Conservation (phyloP, 2,329 filamentous ascomycete species). For the Westerdykella ornata region DNA sequence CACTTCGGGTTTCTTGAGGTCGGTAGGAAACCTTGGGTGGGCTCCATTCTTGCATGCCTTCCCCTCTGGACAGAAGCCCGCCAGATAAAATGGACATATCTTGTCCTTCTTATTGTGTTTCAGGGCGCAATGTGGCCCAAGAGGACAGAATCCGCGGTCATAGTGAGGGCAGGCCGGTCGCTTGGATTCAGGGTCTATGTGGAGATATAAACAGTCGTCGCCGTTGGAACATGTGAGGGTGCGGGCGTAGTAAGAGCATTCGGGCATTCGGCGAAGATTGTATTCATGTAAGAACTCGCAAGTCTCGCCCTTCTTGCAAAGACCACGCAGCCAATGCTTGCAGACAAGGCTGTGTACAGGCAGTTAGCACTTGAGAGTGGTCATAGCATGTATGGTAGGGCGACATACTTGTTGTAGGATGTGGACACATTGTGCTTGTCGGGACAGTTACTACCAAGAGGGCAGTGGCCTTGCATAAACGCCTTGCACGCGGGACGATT, state of each 20-base stretch:
- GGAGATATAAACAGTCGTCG: conserved; percentile 90
- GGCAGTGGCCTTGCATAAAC: conserved; percentile 79
- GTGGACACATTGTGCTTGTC: conserved; percentile 65
- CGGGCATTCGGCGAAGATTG: conserved; percentile 95
- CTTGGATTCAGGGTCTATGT: conserved; percentile 76
- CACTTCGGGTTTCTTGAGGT: conserved; percentile 55
- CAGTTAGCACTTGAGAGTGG: neutral
- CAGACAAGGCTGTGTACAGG: conserved; percentile 62
- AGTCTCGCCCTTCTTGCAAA: conserved; percentile 94
- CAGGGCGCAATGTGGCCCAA: conserved; percentile 80
- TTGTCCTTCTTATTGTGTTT: conserved; percentile 72
- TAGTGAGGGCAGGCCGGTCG: conserved; percentile 64
- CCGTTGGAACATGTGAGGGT: conserved; percentile 95
- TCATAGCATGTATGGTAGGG: conserved; percentile 6
- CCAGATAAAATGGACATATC: conserved; percentile 78
- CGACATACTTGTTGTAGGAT: conserved; percentile 58
- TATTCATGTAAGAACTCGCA: conserved; percentile 99
- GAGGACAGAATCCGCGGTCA: conserved; percentile 86
- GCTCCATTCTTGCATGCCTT: conserved; percentile 68
- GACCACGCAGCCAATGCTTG: conserved; percentile 95
- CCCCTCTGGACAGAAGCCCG: conserved; percentile 89
- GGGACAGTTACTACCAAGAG: conserved; percentile 73
- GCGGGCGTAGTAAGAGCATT: conserved; percentile 92
- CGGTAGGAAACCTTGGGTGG: conserved; percentile 74
- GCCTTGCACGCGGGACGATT: conserved; percentile 69